A percentile compares a stretch with the other conserved stretches of the same genome.
Conservation (phyloP, 1,284 basidiomycete genomes). For the Vanrija sp. region DNA sequence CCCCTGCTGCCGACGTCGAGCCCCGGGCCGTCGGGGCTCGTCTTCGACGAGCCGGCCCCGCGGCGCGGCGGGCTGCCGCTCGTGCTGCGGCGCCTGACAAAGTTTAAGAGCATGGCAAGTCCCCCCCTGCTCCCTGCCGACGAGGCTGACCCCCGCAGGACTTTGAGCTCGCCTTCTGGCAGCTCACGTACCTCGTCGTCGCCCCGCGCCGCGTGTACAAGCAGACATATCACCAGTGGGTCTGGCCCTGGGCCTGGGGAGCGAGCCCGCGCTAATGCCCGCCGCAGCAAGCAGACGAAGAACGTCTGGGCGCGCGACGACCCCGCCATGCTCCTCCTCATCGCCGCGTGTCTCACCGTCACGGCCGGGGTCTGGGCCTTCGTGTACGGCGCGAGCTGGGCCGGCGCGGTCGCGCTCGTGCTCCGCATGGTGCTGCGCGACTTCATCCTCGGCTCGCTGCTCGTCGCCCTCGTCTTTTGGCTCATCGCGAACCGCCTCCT, state of each 20-base stretch:
- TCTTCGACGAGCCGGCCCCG: slow-evolving; percentile 2
- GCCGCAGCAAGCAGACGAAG: slow-evolving; percentile 74
- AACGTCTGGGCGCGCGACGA: slow-evolving; percentile 96
- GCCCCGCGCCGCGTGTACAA: slow-evolving; percentile 80
- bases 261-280: background rate
- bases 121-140: background rate
- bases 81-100: slow-evolving; percentile 69
- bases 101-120: slow-evolving; percentile 79
- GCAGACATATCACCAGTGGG: slow-evolving; percentile 46
- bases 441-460: slow-evolving; percentile 69
- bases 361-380: slow-evolving; percentile 77
- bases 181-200: slow-evolving; percentile 83
- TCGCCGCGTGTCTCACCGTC: slow-evolving; percentile 65
- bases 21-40: slow-evolving; percentile 1
- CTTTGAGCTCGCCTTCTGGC: slow-evolving; percentile 91
- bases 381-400: slow-evolving; percentile 65
- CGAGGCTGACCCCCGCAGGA: slow-evolving; percentile 57
- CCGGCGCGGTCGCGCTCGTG: slow-evolving; percentile 61
- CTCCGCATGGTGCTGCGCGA: slow-evolving; percentile 81
- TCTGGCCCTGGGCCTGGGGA: background rate
- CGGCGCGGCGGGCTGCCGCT: slow-evolving; percentile 55
- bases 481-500: slow-evolving; percentile 70
- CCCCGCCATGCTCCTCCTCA: slow-evolving; percentile 82
- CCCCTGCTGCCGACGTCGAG: slow-evolving; percentile 12
- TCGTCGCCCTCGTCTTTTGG: slow-evolving; percentile 75